Conservation (phyloP, 257 asterid species). For the Solanum medicagineum region DNA sequence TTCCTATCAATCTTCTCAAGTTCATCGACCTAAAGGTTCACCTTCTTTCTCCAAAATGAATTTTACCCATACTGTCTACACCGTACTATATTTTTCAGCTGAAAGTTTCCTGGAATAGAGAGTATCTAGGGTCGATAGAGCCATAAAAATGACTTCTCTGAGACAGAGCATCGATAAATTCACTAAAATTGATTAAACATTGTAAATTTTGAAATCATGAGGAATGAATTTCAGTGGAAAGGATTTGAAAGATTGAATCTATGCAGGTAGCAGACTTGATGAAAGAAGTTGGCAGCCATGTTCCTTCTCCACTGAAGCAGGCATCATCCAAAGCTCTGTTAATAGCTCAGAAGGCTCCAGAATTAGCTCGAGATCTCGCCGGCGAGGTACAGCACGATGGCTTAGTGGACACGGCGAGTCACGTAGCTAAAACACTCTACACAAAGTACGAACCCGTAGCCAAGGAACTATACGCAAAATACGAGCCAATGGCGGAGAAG, state of each 20-base stretch:
- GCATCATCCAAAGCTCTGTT: slow-evolving; percentile 14
- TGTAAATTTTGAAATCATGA: neutral
- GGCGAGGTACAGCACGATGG: slow-evolving; percentile 44
- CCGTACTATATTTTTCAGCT: neutral
- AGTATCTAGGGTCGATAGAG: neutral
- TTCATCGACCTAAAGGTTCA: slow-evolving; percentile 64
- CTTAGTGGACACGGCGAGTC: slow-evolving; percentile 23
- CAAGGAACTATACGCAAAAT: slow-evolving; percentile 29
- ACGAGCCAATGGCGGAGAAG: slow-evolving; percentile 55
- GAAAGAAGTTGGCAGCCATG: slow-evolving; percentile 33
- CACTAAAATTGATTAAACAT: neutral
- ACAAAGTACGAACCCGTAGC: slow-evolving; percentile 33
- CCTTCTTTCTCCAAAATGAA: neutral
- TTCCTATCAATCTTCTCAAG: slow-evolving; percentile 52
- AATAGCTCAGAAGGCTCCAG: slow-evolving; percentile 42
- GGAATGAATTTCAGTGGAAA: neutral
- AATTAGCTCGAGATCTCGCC: slow-evolving; percentile 40
- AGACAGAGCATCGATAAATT: neutral
- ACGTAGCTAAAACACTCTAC: slow-evolving; percentile 24
- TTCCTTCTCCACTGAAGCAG: slow-evolving; percentile 38
- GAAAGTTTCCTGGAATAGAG: neutral
- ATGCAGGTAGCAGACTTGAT: slow-evolving; percentile 43
- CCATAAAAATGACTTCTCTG: neutral
- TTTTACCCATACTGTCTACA: neutral
- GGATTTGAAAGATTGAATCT: neutral